phyloP scores from a whole-genome alignment of 1,139 yeast genomes.

The Waltiozyma sp. region DNA sequence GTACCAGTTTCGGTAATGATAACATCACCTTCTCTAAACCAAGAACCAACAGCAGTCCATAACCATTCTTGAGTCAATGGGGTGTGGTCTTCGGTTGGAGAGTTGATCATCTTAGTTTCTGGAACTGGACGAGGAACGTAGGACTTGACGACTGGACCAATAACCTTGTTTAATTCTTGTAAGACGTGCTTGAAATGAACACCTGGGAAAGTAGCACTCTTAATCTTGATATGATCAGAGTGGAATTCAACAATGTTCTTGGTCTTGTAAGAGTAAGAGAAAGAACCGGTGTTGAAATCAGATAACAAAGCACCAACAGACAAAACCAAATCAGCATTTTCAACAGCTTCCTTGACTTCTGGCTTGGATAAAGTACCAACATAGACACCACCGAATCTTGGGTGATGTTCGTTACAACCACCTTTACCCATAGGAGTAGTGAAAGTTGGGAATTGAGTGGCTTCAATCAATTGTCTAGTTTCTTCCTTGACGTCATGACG shows the following conservation, averaged over 20 bases:
- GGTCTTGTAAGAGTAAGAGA: constrained; percentile 72
- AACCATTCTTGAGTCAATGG: constrained; percentile 65
- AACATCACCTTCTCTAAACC: constrained; percentile 72
- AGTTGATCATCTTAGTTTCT: constrained; percentile 23
- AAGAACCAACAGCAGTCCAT: constrained; percentile 67
- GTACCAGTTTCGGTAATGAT: constrained; percentile 85
- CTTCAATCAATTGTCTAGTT: constrained; percentile 49
- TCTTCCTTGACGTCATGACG: constrained; percentile 62
- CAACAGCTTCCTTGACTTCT: constrained; percentile 66
- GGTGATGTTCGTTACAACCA: constrained; percentile 59
- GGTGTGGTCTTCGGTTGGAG: constrained; percentile 24
- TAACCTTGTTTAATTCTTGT: constrained; percentile 31
- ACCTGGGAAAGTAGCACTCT: constrained; percentile 65
- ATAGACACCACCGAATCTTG: constrained; percentile 78
- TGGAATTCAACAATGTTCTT: constrained; percentile 79
- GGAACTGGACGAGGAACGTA: constrained; percentile 41
- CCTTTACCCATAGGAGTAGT: constrained; percentile 92
- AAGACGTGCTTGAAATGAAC: constrained; percentile 68
- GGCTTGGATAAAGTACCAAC: constrained; percentile 74
- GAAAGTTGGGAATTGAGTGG: constrained; percentile 73
- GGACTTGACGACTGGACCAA: constrained; percentile 27
- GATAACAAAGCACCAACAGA: constrained; percentile 78
- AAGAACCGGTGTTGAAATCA: constrained; percentile 85
- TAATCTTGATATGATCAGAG: constrained; percentile 75
- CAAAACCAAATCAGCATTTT: constrained; percentile 62